Base-by-base conservation (phyloP, 345 rosid species). In the Dimocarpus longan region DNA sequence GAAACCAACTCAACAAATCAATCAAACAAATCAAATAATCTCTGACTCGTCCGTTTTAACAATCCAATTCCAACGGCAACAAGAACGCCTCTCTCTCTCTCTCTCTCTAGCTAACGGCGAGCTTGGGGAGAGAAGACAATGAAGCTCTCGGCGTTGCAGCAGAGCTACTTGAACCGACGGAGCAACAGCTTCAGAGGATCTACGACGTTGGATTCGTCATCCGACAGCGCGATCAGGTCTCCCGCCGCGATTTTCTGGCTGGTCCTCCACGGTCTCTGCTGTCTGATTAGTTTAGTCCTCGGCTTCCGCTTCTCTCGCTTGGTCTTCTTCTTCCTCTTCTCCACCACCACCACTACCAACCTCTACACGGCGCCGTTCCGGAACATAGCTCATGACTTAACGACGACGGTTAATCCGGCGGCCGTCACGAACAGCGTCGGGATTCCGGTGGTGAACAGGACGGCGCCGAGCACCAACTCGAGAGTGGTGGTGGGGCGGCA, bases 281-380 rank as follows among this genome's bases (percentile, higher is more conserved):
- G 99, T 86, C 89, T 97, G 79, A 84, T 97, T 15, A 93, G 98
- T 71, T 86, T 97, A 66, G 86, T 97, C 37, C 95, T 97, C 21
- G 99, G 99, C 3, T 97, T 87, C 76, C 91, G 99, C 74, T 94
- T 97, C 89, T 97, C 98, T 21, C 93, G 98, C 37, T 86, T 97
- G 16, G 95, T 94, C 62, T 94, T 97, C 89, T 90, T 97, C 87
- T 86, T 96, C 77, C 86, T 96, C 78, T 91, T 94, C 91, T 90
- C 99, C 13, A 88, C 96, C 10, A 24, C 91, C 19, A 79, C 84
- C 15, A 60, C 83, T 12, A 78, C 77, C 11, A 85, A 78, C 69
- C 82, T 92, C 74, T 91, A 91, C 84, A 46, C 93, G 66, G 59
- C 93, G 77, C 95, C 98, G 77, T 87, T 95, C 59, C 93, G 85